A percentile compares a stretch with the other conserved stretches of the same genome.
phyloP scores from a whole-genome alignment of 768 basidiomycete genomes.

The Naganishia vaughanmartiniae region DNA sequence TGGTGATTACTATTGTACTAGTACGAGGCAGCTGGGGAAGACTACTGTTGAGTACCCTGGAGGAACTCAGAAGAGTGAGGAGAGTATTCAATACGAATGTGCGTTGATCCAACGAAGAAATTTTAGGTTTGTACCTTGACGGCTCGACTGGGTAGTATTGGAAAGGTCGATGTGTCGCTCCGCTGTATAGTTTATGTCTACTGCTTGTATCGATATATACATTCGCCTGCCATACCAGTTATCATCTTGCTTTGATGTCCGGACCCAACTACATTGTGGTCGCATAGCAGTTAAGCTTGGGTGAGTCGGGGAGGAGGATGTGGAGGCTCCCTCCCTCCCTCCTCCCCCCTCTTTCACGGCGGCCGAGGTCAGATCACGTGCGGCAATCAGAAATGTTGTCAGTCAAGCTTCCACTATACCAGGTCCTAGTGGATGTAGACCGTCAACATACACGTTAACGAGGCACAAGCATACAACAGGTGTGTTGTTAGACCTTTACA shows the following conservation, averaged over 20 bases:
- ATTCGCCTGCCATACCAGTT: background rate
- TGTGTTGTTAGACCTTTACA: no score
- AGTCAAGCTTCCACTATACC: slow-evolving; percentile 8
- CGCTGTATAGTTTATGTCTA: background rate
- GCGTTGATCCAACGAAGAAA: background rate
- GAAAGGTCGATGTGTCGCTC: background rate
- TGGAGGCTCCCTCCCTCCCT: no score
- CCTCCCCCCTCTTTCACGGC: background rate
- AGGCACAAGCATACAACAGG: no score
- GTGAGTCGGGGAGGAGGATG: no score
- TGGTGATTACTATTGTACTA: slow-evolving; percentile 16
- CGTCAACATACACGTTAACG: no score
- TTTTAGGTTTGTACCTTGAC: background rate
- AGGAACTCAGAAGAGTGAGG: slow-evolving; percentile 12
- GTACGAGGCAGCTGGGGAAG: slow-evolving; percentile 18
- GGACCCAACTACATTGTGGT: no score
- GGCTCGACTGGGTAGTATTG: no score
- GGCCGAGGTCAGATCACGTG: slow-evolving; percentile 13
- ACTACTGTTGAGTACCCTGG: slow-evolving; percentile 9
- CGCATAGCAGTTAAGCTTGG: no score
- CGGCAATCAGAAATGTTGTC: background rate
- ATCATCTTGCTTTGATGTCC: no score
- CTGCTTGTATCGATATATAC: background rate
- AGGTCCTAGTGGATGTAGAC: no score
- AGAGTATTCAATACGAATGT: slow-evolving; percentile 16